These are phyloP conservation scores for Luffa aegyptiaca DNA, from an alignment of 306 rosid species.

Conservation along the genomic window DNA sequence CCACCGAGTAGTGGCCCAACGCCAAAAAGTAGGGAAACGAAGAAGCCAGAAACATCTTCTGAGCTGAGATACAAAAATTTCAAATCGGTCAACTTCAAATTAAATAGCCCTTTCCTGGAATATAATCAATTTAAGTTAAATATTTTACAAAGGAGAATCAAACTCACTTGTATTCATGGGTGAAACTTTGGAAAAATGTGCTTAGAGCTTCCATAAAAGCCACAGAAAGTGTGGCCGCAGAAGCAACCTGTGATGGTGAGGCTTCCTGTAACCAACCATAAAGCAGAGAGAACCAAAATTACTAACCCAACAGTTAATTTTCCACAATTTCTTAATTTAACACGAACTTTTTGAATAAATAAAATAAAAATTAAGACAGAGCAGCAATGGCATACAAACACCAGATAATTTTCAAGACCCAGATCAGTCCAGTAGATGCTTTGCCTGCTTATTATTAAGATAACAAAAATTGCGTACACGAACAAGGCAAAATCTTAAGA, in stretches of 20 bases:
- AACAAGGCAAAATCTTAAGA: background rate
- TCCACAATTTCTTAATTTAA: background rate
- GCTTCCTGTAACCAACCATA: slow-evolving; percentile 63
- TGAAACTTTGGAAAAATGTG: slow-evolving; percentile 74
- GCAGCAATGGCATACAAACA: background rate
- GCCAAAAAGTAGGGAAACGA: slow-evolving; percentile 90
- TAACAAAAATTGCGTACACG: background rate
- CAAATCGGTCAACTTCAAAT: background rate
- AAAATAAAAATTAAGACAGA: background rate
- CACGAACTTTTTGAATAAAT: background rate
- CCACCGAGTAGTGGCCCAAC: slow-evolving; percentile 96
- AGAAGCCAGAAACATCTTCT: slow-evolving; percentile 96
- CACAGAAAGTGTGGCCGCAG: slow-evolving; percentile 86
- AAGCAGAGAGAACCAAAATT: slow-evolving; percentile 5
- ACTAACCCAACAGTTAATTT: background rate
- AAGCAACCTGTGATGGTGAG: slow-evolving; percentile 88
- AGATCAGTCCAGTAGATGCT: background rate
- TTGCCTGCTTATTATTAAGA: background rate
- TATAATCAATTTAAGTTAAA: background rate
- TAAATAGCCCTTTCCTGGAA: background rate
- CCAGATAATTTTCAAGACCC: background rate
- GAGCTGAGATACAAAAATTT: slow-evolving; percentile 45
- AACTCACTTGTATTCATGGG: slow-evolving; percentile 82
- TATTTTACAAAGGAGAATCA: background rate
- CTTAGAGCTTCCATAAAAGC: slow-evolving; percentile 99